Percentiles rank a stretch among this genome's conserved stretches.
Conservation (phyloP, 148 eudicot species). For the Chenopodium formosanum region DNA sequence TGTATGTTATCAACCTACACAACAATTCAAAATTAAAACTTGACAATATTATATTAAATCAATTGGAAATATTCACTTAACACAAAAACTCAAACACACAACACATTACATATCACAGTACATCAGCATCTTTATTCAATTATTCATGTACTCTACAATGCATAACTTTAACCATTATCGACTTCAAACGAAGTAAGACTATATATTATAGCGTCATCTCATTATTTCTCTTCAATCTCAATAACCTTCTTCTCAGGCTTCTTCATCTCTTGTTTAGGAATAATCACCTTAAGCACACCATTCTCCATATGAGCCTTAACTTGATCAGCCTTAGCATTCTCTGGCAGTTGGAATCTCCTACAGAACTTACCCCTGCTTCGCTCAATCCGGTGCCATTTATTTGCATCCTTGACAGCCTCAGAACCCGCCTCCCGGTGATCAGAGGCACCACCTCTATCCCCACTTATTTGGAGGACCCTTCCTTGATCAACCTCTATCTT, state of each 20-base stretch:
- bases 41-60: too few relatives aligned
- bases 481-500: conserved; percentile 20
- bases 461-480: not conserved
- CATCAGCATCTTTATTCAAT: not conserved
- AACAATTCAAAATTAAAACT: too few relatives aligned
- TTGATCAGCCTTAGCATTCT: conserved; percentile 13
- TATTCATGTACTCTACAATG: not conserved
- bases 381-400: conserved; percentile 17
- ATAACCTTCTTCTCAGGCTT: conserved; percentile 9
- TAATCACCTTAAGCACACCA: conserved; percentile 23
- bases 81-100: not conserved
- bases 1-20: not conserved
- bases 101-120: not conserved
- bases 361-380: conserved; percentile 15
- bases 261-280: conserved; percentile 24
- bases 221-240: conserved; percentile 6
- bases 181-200: not conserved
- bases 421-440: not conserved
- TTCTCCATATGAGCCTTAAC: conserved; percentile 19
- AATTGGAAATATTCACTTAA: too few relatives aligned
- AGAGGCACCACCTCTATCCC: conserved; percentile 11
- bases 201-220: not conserved
- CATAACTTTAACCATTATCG: not conserved
- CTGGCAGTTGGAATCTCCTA: conserved; percentile 21
- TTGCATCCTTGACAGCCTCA: not conserved